These are phyloP conservation scores for Herpetospermum pedunculosum DNA, from an alignment of 306 rosid species.

Conservation along the genomic window DNA sequence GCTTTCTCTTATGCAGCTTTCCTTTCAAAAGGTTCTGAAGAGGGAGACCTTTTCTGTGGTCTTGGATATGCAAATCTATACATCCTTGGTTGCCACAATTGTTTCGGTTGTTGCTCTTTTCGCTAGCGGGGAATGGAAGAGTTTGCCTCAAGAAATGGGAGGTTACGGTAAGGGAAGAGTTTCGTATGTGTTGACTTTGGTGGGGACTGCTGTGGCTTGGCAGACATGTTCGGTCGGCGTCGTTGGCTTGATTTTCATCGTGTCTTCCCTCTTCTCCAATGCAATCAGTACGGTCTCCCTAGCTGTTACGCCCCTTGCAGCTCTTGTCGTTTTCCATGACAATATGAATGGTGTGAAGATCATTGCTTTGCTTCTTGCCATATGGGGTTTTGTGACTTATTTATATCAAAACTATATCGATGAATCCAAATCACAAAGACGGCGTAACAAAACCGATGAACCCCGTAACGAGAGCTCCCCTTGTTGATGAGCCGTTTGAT, in stretches of 20 bases:
- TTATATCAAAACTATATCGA: conserved; percentile 77
- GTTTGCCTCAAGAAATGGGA: conserved; percentile 58
- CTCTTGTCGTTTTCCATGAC: conserved; percentile 70
- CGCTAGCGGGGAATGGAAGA: conserved; percentile 70
- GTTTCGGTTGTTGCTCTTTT: conserved; percentile 57
- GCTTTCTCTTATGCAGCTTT: conserved; percentile 76
- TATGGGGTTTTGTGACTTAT: conserved; percentile 73
- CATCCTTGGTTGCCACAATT: conserved; percentile 59
- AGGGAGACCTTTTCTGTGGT: conserved; percentile 78
- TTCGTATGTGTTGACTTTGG: conserved; percentile 62
- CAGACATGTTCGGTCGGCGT: conserved; percentile 87
- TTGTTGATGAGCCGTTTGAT: not conserved
- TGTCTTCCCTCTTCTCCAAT: conserved; percentile 83
- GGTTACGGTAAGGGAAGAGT: conserved; percentile 41
- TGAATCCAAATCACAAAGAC: conserved; percentile 35
- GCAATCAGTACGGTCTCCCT: conserved; percentile 79
- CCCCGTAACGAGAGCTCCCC: conserved; percentile 14
- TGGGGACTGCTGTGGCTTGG: conserved; percentile 73
- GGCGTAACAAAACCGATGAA: conserved; percentile 11
- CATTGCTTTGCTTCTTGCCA: conserved; percentile 75
- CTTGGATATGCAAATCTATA: conserved; percentile 82
- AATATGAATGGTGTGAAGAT: conserved; percentile 75
- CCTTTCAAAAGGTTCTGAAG: conserved; percentile 69
- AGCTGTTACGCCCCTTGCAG: conserved; percentile 77
- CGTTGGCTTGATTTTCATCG: conserved; percentile 72